Percentiles rank a stretch among this genome's conserved stretches.
These are phyloP conservation scores for Lentinus polychrous DNA, from an alignment of 1,284 basidiomycete genomes.

Conservation along the genomic window DNA sequence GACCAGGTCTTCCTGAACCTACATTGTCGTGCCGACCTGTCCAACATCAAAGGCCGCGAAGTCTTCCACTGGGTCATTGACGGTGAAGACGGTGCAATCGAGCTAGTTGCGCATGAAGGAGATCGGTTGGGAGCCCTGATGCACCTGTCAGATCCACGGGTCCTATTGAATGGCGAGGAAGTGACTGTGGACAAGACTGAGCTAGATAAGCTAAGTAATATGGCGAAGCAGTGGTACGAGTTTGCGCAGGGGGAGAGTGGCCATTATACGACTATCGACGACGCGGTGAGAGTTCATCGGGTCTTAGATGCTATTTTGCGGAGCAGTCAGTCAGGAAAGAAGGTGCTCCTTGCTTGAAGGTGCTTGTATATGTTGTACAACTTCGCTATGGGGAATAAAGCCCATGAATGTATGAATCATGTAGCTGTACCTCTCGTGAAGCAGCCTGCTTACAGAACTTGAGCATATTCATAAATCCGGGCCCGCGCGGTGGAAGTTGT, in stretches of 20 bases:
- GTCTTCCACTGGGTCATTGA: conserved; percentile 28
- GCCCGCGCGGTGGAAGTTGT: no score
- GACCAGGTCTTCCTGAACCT: neutral
- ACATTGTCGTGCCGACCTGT: conserved; percentile 4
- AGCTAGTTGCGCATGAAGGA: conserved; percentile 8
- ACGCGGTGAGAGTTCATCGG: conserved; percentile 16
- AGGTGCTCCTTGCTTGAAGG: neutral
- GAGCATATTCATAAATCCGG: no score
- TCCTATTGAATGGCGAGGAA: conserved; percentile 8
- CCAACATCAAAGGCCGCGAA: conserved; percentile 12
- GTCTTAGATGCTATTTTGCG: conserved; percentile 7
- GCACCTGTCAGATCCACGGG: neutral
- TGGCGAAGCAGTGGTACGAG: conserved; percentile 21
- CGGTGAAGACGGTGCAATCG: conserved; percentile 27
- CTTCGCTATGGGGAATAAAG: no score
- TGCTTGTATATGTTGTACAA: no score
- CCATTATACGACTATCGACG: conserved; percentile 25
- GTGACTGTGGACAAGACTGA: conserved; percentile 3
- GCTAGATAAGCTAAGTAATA: conserved; percentile 6
- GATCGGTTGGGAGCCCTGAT: neutral
- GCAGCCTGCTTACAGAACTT: no score
- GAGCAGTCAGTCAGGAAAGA: conserved; percentile 7
- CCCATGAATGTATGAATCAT: no score
- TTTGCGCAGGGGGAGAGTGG: conserved; percentile 31
- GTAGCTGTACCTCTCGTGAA: no score